Percentiles rank a stretch among this genome's conserved stretches.
phyloP scores from a whole-genome alignment of 164 flowering plant species.

The Malania oleifera region DNA sequence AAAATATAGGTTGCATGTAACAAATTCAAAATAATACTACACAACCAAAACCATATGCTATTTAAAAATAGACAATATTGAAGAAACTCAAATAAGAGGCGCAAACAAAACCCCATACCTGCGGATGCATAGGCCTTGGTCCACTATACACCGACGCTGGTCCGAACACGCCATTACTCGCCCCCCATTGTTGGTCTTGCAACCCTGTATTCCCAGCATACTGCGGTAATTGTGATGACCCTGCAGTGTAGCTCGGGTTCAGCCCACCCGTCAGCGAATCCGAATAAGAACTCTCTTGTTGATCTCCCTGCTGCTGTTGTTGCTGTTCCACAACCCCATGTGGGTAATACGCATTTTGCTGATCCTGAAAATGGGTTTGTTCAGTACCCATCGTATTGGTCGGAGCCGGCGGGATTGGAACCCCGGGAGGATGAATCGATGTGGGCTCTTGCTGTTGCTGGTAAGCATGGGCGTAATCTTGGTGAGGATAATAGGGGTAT shows the following conservation, averaged over 20 bases:
- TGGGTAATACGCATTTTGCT: slow-evolving; percentile 10
- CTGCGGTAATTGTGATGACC: slow-evolving; percentile 36
- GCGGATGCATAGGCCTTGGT: slow-evolving; percentile 1
- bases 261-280: slow-evolving; percentile 17
- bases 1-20: no score
- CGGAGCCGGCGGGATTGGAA: slow-evolving; percentile 20
- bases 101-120: slow-evolving; percentile 8
- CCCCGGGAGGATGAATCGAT: slow-evolving; percentile 37
- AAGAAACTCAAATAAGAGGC: no score
- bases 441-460: slow-evolving; percentile 20
- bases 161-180: slow-evolving; percentile 9
- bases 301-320: neutral
- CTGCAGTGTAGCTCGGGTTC: slow-evolving; percentile 36
- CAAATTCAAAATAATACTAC: no score
- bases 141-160: neutral
- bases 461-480: slow-evolving; percentile 14
- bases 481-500: slow-evolving; percentile 24
- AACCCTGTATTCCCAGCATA: slow-evolving; percentile 31
- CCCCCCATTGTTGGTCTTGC: slow-evolving; percentile 19
- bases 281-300: no score
- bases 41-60: slow-evolving; percentile 1
- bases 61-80: no score
- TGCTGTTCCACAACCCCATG: slow-evolving; percentile 6
- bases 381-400: neutral
- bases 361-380: slow-evolving; percentile 9